Evolutionary conservation across 1,284 basidiomycete species (phyloP).

Genomic region (Cryptococcus jaspeensis): DNA sequence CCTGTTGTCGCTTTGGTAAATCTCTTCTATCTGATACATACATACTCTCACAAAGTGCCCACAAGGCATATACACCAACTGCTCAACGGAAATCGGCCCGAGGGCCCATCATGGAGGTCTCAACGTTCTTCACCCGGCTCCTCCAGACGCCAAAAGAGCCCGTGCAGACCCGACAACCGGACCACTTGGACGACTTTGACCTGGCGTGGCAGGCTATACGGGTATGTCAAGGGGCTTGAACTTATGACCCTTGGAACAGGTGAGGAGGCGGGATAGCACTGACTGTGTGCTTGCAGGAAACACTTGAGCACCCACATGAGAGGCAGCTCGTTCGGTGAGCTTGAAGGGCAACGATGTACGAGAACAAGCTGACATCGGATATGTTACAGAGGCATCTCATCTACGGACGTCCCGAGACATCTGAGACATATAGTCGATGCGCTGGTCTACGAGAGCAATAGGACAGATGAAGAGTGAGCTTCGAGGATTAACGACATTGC

Average conservation of each 20-base stretch:
- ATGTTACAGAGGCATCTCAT: conserved; percentile 64
- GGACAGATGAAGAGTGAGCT: conserved; percentile 77
- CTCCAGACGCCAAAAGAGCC: conserved; percentile 35
- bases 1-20: neutral
- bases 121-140: conserved; percentile 46
- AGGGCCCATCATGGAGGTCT: conserved; percentile 35
- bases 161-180: conserved; percentile 18
- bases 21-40: neutral
- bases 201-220: conserved; percentile 36
- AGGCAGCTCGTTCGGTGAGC: conserved; percentile 40
- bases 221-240: conserved; percentile 21
- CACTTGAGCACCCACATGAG: conserved; percentile 48
- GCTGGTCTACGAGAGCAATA: conserved; percentile 78
- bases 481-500: neutral
- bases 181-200: conserved; percentile 41
- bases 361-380: neutral
- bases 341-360: neutral
- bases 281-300: conserved; percentile 25
- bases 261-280: neutral
- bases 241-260: neutral
- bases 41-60: neutral
- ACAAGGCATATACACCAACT: neutral
- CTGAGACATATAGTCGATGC: conserved; percentile 82
- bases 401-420: conserved; percentile 74
- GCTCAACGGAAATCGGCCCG: neutral